Conservation (phyloP, 2,329 filamentous ascomycete species). For the Coleophoma crateriformis region DNA sequence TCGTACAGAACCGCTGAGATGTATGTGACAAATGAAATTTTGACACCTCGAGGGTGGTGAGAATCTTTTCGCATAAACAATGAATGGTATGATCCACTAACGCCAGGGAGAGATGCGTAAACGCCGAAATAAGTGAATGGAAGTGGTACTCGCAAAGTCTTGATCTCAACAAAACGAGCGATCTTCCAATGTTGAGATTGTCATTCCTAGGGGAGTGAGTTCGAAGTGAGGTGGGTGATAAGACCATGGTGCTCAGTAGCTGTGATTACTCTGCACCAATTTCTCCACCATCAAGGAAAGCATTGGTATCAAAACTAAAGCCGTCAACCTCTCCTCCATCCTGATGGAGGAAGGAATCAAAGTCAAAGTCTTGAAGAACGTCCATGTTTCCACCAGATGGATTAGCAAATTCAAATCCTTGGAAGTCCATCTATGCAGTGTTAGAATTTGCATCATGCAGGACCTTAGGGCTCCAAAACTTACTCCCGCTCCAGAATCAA, state of each 20-base stretch:
- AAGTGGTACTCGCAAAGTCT: background rate
- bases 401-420: constrained; percentile 47
- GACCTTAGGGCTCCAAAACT: background rate
- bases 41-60: constrained; percentile 16
- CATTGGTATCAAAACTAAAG: constrained; percentile 49
- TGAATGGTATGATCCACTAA: constrained; percentile 25
- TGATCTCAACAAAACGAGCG: background rate
- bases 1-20: constrained; percentile 10
- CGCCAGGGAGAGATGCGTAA: constrained; percentile 25
- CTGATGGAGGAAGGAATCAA: constrained; percentile 62
- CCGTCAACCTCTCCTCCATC: constrained; percentile 37
- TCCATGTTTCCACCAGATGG: constrained; percentile 43
- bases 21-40: constrained; percentile 23
- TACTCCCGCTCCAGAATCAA: constrained; percentile 32
- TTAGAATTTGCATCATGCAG: constrained; percentile 3
- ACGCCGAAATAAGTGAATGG: constrained; percentile 17
- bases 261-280: constrained; percentile 48
- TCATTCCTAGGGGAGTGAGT: background rate
- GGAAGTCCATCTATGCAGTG: constrained; percentile 21
- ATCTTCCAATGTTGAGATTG: background rate
- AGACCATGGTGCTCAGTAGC: background rate
- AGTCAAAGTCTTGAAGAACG: constrained; percentile 62
- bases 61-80: constrained; percentile 24
- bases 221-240: background rate
- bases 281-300: constrained; percentile 52